Percentiles rank a stretch among this genome's conserved stretches.
Conservation (phyloP, 1,139 yeast species). For the Pichia sp. region DNA sequence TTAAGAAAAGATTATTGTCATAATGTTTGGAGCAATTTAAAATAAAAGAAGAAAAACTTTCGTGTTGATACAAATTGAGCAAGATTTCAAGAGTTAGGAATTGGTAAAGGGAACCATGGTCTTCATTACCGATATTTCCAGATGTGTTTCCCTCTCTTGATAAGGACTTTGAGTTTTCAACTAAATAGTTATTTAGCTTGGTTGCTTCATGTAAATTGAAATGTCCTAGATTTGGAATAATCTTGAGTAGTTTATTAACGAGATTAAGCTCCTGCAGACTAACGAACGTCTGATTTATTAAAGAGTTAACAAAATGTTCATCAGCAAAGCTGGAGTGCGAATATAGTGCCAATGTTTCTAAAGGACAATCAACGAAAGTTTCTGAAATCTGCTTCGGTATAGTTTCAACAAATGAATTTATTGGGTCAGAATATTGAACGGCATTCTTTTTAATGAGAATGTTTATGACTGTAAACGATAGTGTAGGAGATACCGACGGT, state of each 20-base stretch:
- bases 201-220: constrained; percentile 28
- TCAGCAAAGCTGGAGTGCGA: constrained; percentile 15
- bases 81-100: constrained; percentile 35
- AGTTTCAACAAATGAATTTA: constrained; percentile 31
- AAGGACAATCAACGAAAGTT: constrained; percentile 27
- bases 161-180: constrained; percentile 27
- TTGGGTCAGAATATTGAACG: constrained; percentile 19
- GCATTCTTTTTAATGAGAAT: constrained; percentile 28
- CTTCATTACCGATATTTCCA: background rate
- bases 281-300: constrained; percentile 35
- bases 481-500: constrained; percentile 20
- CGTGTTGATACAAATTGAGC: constrained; percentile 28
- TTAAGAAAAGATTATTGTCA: constrained; percentile 21
- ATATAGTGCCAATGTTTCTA: constrained; percentile 29
- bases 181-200: constrained; percentile 31
- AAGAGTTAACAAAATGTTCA: constrained; percentile 12
- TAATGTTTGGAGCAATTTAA: constrained; percentile 29
- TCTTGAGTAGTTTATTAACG: constrained; percentile 10
- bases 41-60: constrained; percentile 27
- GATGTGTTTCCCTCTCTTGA: constrained; percentile 5
- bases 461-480: constrained; percentile 29
- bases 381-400: constrained; percentile 33
- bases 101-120: constrained; percentile 26
- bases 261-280: constrained; percentile 24
- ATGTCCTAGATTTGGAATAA: constrained; percentile 14